Evolutionary conservation across 208 protist species (phyloP).

Genomic region (Endotrypanum monterogeii): DNA sequence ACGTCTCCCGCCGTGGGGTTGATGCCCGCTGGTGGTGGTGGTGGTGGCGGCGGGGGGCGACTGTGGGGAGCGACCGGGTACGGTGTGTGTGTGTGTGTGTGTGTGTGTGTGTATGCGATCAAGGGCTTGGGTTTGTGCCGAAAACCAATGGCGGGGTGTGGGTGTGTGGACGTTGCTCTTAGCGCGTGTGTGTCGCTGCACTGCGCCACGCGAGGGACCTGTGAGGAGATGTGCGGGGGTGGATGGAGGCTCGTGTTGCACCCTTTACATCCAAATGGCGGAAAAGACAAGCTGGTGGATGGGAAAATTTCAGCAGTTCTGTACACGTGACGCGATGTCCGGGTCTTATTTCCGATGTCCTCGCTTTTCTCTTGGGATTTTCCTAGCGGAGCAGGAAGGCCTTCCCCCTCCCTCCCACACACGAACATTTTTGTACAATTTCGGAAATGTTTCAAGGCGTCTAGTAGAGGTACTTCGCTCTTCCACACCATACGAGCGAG

Average conservation of each 20-base stretch:
- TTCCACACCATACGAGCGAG: too few relatives aligned
- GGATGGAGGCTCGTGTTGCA: background rate
- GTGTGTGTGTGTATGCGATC: background rate
- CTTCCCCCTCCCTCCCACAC: too few relatives aligned
- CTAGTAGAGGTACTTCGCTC: too few relatives aligned
- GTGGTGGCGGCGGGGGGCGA: background rate
- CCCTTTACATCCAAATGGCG: too few relatives aligned
- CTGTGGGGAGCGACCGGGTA: background rate
- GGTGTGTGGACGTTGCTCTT: background rate
- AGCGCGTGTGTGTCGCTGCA: background rate
- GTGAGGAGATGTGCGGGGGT: background rate
- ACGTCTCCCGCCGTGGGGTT: background rate
- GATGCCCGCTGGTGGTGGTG: background rate
- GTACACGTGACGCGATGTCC: too few relatives aligned
- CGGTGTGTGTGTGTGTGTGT: background rate
- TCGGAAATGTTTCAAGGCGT: too few relatives aligned
- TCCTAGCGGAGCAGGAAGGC: too few relatives aligned
- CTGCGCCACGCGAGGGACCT: background rate
- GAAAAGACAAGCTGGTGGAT: too few relatives aligned
- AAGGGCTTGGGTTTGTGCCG: background rate
- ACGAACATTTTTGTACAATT: too few relatives aligned
- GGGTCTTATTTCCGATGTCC: too few relatives aligned
- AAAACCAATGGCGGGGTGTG: background rate
- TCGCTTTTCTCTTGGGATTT: too few relatives aligned
- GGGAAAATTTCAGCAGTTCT: too few relatives aligned